Percentiles rank a stretch among this genome's conserved stretches.
These are phyloP conservation scores for Pleurotus pulmonarius DNA, from an alignment of 768 basidiomycete species.

Conservation along the genomic window DNA sequence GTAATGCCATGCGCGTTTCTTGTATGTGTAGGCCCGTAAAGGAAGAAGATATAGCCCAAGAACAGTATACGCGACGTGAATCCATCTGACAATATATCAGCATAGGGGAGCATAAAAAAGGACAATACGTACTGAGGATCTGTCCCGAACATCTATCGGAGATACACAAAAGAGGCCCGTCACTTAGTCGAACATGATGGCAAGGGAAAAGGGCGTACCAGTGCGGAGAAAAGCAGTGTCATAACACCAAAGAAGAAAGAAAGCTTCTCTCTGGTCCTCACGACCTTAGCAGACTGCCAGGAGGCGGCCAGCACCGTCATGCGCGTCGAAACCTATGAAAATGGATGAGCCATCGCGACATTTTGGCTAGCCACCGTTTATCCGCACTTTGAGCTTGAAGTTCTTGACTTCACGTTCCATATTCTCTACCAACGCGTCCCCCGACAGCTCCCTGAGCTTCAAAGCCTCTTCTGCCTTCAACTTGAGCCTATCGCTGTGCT, in stretches of 20 bases:
- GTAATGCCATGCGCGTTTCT: conserved; percentile 92
- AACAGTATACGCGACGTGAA: conserved; percentile 83
- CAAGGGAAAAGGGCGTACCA: conserved; percentile 86
- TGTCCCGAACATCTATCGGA: conserved; percentile 1
- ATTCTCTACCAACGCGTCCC: conserved; percentile 69
- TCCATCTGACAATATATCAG: conserved; percentile 50
- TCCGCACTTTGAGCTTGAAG: conserved; percentile 78
- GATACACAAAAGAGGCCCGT: conserved; percentile 5
- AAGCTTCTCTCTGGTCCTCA: conserved; percentile 77
- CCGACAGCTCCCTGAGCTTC: conserved; percentile 61
- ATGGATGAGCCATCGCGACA: background rate
- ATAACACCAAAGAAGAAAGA: conserved; percentile 95
- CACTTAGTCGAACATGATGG: conserved; percentile 42
- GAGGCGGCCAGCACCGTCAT: conserved; percentile 73
- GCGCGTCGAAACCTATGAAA: conserved; percentile 66
- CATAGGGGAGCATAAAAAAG: background rate
- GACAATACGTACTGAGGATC: background rate
- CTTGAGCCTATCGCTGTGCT: conserved; percentile 82
- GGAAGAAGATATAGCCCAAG: conserved; percentile 80
- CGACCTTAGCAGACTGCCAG: conserved; percentile 92
- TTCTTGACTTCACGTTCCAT: conserved; percentile 83
- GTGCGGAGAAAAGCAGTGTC: conserved; percentile 77
- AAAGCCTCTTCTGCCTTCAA: conserved; percentile 77
- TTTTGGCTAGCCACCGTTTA: no score
- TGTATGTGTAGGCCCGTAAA: conserved; percentile 80